Base-by-base conservation (phyloP, 768 basidiomycete species). In the Chalciporus sphaerocephalus region DNA sequence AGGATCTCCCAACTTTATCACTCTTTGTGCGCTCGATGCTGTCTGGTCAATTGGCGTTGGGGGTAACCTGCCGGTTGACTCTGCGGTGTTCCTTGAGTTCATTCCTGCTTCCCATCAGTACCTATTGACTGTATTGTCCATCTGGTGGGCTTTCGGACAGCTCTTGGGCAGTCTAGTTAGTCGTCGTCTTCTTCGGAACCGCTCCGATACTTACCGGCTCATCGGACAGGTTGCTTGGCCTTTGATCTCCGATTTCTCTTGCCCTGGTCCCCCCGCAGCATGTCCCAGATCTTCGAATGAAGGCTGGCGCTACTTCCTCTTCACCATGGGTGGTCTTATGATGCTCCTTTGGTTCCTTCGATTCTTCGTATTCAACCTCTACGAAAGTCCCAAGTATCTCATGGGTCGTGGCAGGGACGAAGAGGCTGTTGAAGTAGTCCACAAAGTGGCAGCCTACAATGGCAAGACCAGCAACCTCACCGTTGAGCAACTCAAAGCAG, bases 81-180 rank as follows among this genome's bases (percentile, higher is more conserved):
- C 81, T 27, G 81, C 86, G 0, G 76, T 88, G 18, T 89, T 89
- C 64, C 71, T 89, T 7, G 86, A 89, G 54, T 86, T 85, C 55
- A 58, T 85, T 0, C 87, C 87, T 0, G 75, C 76, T 2, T 77
- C 79, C 1, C 84, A 88, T 50, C 87, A 89, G 55, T 88, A 86
- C 55, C 70, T 90, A 4, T 69, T 89, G 25, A 87, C 86, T 0
- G 67, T 88, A 12, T 71, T 89, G 15, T 86, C 85, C 0, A 76
- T 87, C 28, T 89, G 83, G 82, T 90, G 87, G 87, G 81, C 83
- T 5, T 71, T 88, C 25, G 85, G 85, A 2, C 87, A 87, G 58
- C 73, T 87, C 1, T 57, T 84, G 38, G 82, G 79, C 15, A 75
- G 73, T 52, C 54, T 76, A 40, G 74, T 74, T 33, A n/a, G 65